Evolutionary conservation across 257 asterid species (phyloP), one percentile per base, ranked within the genome.

Genomic region (Solanum appendiculatum): DNA sequence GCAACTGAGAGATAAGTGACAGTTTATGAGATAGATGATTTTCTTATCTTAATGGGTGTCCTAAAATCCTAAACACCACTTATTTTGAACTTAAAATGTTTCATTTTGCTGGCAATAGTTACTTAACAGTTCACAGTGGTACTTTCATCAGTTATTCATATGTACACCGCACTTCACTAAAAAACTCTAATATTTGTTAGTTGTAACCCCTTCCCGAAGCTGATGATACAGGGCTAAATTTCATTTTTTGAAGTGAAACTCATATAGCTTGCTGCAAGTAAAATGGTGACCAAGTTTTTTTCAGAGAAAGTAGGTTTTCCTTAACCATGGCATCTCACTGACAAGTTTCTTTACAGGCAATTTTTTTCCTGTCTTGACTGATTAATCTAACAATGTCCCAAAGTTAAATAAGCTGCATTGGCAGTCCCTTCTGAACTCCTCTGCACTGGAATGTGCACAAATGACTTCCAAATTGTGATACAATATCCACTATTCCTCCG

Each of bases 401-500:
- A 81, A 66, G 64, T 66, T 34, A 66, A 73, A 70, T 70, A 33
- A 39, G 31, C 27, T 75, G 7, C 66, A 70, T 54, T 78, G 88
- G 48, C 54, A 64, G 85, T 70, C 89, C 69, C 60, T 83, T 80
- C 88, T 87, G 92, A 37, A 91, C 85, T 44, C 97, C 93, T 88
- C 87, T 89, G 89, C 96, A 92, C 72, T 98, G 95, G 89, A 94
- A 95, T 42, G 97, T 96, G 91, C 98, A 94, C 85, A 89, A 88
- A 88, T 95, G 99, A 91, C 99, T 97, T 84, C 99, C 99, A 36
- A 92, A 97, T 88, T 91, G 96, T n/a, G 99, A 94, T 90, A 97
- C 92, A 80, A 97, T 78, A 91, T 97, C 99, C n/a, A 97, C 99
- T 72, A 94, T 89, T n/a, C 91, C 98, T 90, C 99, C 99, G 86